phyloP scores from a whole-genome alignment of 148 eudicot species.

The Rhododendron kiyosumense region DNA sequence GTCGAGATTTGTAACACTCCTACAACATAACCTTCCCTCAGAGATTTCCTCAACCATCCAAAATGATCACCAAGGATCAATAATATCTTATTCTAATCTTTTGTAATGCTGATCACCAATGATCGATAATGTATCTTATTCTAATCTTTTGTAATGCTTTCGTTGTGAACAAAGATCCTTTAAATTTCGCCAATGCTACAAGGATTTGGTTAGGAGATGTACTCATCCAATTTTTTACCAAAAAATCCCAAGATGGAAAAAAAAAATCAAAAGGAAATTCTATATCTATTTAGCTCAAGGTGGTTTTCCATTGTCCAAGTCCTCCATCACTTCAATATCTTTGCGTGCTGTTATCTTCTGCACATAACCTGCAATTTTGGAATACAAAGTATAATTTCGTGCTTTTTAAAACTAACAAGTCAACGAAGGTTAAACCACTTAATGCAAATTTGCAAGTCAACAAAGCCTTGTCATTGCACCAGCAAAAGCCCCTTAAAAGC shows the following conservation, averaged over 20 bases:
- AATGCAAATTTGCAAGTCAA: background rate
- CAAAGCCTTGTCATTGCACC: background rate
- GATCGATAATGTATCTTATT: background rate
- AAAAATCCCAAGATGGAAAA: background rate
- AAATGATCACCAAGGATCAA: background rate
- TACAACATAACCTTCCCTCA: background rate
- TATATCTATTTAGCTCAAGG: constrained; percentile 27
- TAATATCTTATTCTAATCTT: background rate
- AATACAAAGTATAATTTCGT: background rate
- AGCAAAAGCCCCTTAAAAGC: background rate
- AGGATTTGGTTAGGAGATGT: background rate
- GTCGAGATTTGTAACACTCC: too few species aligned
- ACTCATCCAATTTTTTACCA: background rate
- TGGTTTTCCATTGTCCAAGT: constrained; percentile 70
- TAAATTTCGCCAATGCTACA: constrained; percentile 6
- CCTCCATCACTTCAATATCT: constrained; percentile 82
- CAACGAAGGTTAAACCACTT: background rate
- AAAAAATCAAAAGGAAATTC: background rate
- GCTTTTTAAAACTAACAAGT: background rate
- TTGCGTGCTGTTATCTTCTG: constrained; percentile 85
- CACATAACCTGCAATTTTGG: constrained; percentile 68
- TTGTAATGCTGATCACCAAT: background rate
- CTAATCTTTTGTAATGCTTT: background rate
- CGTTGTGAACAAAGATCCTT: background rate
- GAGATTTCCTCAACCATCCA: background rate